Conservation (phyloP, 495 filamentous ascomycete genomes). For the Podospora didyma region DNA sequence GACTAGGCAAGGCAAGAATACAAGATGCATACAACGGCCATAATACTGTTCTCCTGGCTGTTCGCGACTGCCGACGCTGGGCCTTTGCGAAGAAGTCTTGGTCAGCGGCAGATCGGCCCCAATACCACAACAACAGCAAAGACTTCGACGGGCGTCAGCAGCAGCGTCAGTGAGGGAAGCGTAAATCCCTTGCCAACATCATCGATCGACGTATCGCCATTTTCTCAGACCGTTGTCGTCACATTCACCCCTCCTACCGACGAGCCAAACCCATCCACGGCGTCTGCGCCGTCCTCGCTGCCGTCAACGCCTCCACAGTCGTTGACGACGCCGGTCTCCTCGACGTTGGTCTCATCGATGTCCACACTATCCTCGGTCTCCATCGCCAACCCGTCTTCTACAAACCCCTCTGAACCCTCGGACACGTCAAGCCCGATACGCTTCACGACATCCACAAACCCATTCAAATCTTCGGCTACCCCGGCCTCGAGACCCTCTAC, state of each 20-base stretch:
- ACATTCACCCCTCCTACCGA: not conserved
- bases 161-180: not conserved
- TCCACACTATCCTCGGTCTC: not conserved
- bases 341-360: not conserved
- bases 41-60: slow-evolving; percentile 13
- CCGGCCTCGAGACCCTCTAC: not conserved
- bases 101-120: slow-evolving; percentile 1
- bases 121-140: slow-evolving; percentile 3
- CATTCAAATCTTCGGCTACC: not conserved
- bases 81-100: slow-evolving; percentile 14
- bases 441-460: not conserved
- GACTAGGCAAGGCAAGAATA: not conserved
- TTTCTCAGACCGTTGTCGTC: not conserved
- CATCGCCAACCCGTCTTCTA: not conserved
- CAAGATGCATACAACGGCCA: slow-evolving; percentile 18
- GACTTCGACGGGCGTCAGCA: not conserved
- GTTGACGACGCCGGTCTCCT: not conserved
- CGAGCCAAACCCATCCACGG: too few species aligned
- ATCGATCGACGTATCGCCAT: not conserved
- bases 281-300: too few species aligned
- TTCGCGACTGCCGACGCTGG: slow-evolving; percentile 22
- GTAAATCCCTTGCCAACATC: not conserved
- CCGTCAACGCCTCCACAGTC: too few species aligned
- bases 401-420: not conserved
- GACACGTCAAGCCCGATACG: not conserved